A percentile compares a stretch with the other conserved stretches of the same genome.
phyloP scores from a whole-genome alignment of 257 asterid species.

The Osmanthus fragrans region DNA sequence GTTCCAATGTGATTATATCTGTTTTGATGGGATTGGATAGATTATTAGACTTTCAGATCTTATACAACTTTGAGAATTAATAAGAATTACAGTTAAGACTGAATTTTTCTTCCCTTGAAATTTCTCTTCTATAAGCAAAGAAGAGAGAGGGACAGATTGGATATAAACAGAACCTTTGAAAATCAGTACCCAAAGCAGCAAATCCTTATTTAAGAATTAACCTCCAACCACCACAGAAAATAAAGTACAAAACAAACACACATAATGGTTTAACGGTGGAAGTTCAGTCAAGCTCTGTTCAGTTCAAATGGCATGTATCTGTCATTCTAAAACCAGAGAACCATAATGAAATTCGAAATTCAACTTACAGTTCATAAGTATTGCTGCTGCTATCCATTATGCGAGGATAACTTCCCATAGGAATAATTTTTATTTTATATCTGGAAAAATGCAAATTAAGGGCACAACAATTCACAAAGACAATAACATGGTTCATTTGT shows the following conservation, averaged over 20 bases:
- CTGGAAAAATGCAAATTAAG: conserved; percentile 49
- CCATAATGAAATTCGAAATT: conserved; percentile 3
- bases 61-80: background rate
- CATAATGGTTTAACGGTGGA: background rate
- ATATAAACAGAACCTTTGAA: background rate
- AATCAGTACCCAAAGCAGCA: background rate
- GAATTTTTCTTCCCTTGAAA: background rate
- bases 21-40: background rate
- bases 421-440: conserved; percentile 88
- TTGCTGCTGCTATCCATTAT: conserved; percentile 82
- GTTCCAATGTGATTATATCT: background rate
- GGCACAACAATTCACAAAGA: conserved; percentile 26
- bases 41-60: background rate
- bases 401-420: conserved; percentile 99
- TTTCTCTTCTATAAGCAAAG: background rate
- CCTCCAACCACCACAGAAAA: background rate
- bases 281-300: background rate
- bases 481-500: background rate
- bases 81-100: background rate
- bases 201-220: background rate
- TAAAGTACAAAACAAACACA: background rate
- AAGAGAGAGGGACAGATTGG: background rate
- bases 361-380: conserved; percentile 88
- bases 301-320: conserved; percentile 3
- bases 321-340: conserved; percentile 12